Evolutionary conservation across 1,139 yeast genomes (phyloP), one percentile per base, ranked within the genome.

Genomic region (Nakaseomyces nivariensis): DNA sequence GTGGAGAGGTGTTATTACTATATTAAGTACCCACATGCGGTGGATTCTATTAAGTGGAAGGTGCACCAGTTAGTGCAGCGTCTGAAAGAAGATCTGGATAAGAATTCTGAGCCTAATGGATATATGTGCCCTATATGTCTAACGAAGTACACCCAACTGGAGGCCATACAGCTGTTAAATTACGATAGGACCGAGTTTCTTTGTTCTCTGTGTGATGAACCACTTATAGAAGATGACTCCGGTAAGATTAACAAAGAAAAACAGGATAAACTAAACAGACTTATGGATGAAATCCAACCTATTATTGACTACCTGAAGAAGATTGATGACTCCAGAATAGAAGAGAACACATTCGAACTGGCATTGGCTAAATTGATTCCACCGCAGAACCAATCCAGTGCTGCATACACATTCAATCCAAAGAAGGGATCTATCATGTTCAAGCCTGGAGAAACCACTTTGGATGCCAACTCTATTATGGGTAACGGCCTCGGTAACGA

Each of bases 11-110:
- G 94, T 0, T 92, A 89, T 65, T 92, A 82, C 68, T 92, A 78
- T 64, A 82, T 92, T 51, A 96, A 88, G 62, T 81, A 79, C 63
- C 88, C 97, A 1, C 96, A 89, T 64, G 95, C 97, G 1, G 86
- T 94, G 45, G 98, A 92, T 69, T 81, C 97, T 13, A 82, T 92
- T 64, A 92, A 94, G 68, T 94, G 97, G 97, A 89, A 90, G 64
- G 87, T 92, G 54, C 97, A 92, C 64, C 78, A 86, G 43, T 76
- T 94, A 41, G 97, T 88, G 11, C 83, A 82, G 58, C 69, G 75
- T 51, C 74, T 90, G 52, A 87, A 87, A 64, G 87, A 85, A 56
- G 95, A 89, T 62, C 78, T 92, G 72, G 82, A 80, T 37, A 79
- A 79, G 57, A 87, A 84, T 60, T 84, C 92, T 25, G 92, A 88